Conservation (phyloP, 2,329 filamentous ascomycete species). For the Arthrobotrys iridis region DNA sequence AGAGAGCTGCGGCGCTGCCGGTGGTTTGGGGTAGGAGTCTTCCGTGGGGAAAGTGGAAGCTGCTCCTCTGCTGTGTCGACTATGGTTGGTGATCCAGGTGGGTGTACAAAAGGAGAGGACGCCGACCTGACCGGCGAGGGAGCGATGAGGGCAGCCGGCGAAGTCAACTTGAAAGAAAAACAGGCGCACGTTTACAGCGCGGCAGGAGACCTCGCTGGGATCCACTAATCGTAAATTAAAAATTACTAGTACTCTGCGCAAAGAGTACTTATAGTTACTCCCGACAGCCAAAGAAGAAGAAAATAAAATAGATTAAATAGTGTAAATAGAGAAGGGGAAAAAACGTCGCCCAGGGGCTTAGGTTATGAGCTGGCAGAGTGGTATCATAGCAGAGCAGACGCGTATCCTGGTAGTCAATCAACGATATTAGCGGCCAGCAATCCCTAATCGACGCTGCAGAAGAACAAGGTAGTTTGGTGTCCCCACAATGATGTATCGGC, state of each 20-base stretch:
- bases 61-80: constrained; percentile 22
- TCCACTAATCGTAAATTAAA: constrained; percentile 10
- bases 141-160: constrained; percentile 19
- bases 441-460: not conserved
- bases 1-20: constrained; percentile 44
- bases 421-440: constrained; percentile 7
- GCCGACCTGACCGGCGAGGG: constrained; percentile 30
- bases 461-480: not conserved
- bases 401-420: constrained; percentile 4
- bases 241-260: constrained; percentile 1
- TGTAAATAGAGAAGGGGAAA: not conserved
- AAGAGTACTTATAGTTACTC: not conserved
- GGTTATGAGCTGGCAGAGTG: constrained; percentile 7
- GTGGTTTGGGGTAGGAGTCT: constrained; percentile 50
- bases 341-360: not conserved
- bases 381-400: constrained; percentile 20
- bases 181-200: constrained; percentile 9
- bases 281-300: not conserved
- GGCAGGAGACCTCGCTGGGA: constrained; percentile 6
- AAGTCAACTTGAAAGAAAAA: constrained; percentile 43
- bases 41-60: constrained; percentile 20
- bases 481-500: not conserved
- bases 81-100: constrained; percentile 35
- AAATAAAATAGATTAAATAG: not conserved
- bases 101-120: constrained; percentile 38